Conservation (phyloP, 2,329 filamentous ascomycete species). For the Nothophaeocryptopus gaeumannii region DNA sequence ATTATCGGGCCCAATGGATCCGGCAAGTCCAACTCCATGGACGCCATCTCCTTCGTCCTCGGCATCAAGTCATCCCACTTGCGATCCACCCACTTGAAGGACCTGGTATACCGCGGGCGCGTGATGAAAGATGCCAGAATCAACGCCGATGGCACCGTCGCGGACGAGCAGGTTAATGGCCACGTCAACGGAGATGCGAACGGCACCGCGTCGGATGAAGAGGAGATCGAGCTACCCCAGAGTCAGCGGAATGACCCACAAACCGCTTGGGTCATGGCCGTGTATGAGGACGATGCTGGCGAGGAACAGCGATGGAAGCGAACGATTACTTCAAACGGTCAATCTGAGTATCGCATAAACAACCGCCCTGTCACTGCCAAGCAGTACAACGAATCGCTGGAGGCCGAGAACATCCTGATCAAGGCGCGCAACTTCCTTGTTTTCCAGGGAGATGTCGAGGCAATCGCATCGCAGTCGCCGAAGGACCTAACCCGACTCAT, state of each 20-base stretch:
- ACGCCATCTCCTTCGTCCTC: slow-evolving; percentile 97
- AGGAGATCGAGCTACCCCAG: slow-evolving; percentile 53
- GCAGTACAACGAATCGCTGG: slow-evolving; percentile 89
- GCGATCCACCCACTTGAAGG: slow-evolving; percentile 87
- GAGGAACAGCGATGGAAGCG: slow-evolving; percentile 96
- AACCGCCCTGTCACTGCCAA: slow-evolving; percentile 82
- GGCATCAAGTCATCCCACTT: slow-evolving; percentile 99
- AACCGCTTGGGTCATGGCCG: slow-evolving; percentile 97
- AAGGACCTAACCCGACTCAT: slow-evolving; percentile 91
- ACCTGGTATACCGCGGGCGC: slow-evolving; percentile 92
- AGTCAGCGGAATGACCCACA: slow-evolving; percentile 77
- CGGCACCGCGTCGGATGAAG: slow-evolving; percentile 45
- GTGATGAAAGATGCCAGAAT: slow-evolving; percentile 90
- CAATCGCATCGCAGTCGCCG: slow-evolving; percentile 91
- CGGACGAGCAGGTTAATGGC: slow-evolving; percentile 37
- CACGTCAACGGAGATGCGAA: slow-evolving; percentile 54
- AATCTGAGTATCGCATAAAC: slow-evolving; percentile 96
- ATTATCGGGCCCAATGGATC: slow-evolving; percentile 99
- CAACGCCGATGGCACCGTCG: slow-evolving; percentile 81
- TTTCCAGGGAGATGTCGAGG: slow-evolving; percentile 96
- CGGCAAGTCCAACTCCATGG: slow-evolving; percentile 99
- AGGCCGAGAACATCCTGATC: slow-evolving; percentile 93
- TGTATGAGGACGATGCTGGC: slow-evolving; percentile 95
- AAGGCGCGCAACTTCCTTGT: slow-evolving; percentile 97
- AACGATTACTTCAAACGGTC: slow-evolving; percentile 80